Evolutionary conservation across 306 rosid species (phyloP).

Genomic region (Acmispon strigosus): DNA sequence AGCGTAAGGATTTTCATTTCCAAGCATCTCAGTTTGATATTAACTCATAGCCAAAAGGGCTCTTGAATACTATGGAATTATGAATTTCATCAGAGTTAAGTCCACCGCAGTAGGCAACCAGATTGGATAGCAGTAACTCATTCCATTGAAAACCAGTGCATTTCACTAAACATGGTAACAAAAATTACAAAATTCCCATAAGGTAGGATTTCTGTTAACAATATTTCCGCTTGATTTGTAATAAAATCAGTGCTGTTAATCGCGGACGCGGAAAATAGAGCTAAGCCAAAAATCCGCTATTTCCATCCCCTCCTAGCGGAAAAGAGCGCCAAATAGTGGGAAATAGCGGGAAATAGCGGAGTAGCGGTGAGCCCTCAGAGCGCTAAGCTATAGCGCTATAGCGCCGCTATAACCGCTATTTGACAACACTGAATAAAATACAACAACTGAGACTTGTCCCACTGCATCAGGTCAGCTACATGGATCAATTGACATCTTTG

Average conservation of each 20-base stretch:
- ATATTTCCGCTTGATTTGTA: neutral
- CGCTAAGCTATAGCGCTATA: too few species aligned
- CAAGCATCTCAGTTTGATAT: neutral
- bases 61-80: neutral
- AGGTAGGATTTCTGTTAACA: neutral
- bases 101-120: neutral
- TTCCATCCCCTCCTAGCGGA: too few species aligned
- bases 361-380: too few species aligned
- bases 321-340: too few species aligned
- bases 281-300: too few species aligned
- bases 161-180: neutral
- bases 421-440: too few species aligned
- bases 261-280: too few species aligned
- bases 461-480: neutral
- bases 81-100: neutral
- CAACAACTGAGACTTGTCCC: neutral
- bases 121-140: neutral
- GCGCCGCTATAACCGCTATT: too few species aligned
- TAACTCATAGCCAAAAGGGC: neutral
- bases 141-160: neutral
- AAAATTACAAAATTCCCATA: neutral
- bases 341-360: too few species aligned
- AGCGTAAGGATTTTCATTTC: conserved; percentile 2
- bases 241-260: too few species aligned
- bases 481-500: neutral